Base-by-base conservation (phyloP, 73 alveolate species). In the Paramecium octaurelia region DNA sequence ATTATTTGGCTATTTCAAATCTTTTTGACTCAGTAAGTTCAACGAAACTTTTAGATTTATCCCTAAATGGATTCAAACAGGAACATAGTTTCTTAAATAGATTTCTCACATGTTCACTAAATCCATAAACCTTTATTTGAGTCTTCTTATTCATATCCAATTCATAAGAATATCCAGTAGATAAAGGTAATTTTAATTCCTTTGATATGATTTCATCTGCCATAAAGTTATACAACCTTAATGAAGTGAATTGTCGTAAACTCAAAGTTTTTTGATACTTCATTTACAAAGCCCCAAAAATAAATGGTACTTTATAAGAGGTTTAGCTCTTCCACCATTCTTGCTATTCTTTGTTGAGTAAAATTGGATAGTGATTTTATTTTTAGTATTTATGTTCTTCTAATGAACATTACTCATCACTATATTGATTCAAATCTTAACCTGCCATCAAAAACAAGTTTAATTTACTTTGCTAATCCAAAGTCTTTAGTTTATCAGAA, bases 21-120 rank as follows among this genome's bases (percentile, higher is more conserved):
- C 57, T 48, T 21, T 31, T 80, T 1, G 60, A 73, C 16, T 73
- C 60, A 14, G 14, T 73, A 35, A 36, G 40, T 3, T 73, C 59
- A 14, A 36, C 8, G 10, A 36, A 36, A 36, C 59, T 73, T 16
- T 73, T 73, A 11, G 91, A 42, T 24, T 46, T 80, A 7, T 80
- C 91, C 44, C 44, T 80, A 46, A 80, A 80, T 44, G 91, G 91
- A 44, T 80, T 80, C 14, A 80, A 9, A 80, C 91, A 80, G 3
- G 46, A 23, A 80, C 91, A 80, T 9, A 80, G 34, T 42, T 80
- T 80, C 16, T 80, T 80, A 80, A 80, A 80, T 16, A 80, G 38
- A 27, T 80, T 80, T 80, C 75, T 42, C 1, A 80, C 44, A 31
- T 80, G 24, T 27, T 80, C 91, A 80, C 91, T 80, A 8, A 80